phyloP scores from a whole-genome alignment of 2,329 filamentous ascomycete genomes.

The Arachnomyces sp. region DNA sequence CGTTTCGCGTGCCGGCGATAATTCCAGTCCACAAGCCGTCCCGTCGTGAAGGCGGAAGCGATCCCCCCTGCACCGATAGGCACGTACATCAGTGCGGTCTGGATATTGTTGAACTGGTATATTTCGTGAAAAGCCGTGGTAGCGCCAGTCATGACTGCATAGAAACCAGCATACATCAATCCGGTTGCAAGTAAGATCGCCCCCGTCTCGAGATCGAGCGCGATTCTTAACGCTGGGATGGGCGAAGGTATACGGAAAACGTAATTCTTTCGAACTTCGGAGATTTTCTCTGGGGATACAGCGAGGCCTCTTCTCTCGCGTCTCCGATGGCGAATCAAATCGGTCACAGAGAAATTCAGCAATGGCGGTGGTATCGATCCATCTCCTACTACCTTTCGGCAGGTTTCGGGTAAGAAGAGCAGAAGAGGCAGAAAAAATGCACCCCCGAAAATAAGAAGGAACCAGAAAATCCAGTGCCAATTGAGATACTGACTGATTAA shows the following conservation, averaged over 20 bases:
- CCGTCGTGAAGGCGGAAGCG: conserved; percentile 15
- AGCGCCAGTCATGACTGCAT: conserved; percentile 29
- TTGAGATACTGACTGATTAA: conserved; percentile 17
- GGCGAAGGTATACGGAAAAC: neutral
- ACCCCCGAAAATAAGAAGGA: conserved; percentile 20
- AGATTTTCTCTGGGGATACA: conserved; percentile 6
- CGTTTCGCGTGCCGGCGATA: conserved; percentile 6
- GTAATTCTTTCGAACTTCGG: neutral
- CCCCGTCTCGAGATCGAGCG: conserved; percentile 23
- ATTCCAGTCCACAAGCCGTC: conserved; percentile 9
- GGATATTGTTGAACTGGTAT: conserved; percentile 21
- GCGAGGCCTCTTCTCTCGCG: too few species aligned
- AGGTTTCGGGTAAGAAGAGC: conserved; percentile 25
- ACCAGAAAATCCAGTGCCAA: conserved; percentile 27
- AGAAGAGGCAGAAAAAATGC: conserved; percentile 12
- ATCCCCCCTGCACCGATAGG: conserved; percentile 21
- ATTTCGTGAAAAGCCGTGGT: conserved; percentile 27
- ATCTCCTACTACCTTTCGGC: conserved; percentile 25
- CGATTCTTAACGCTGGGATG: conserved; percentile 1
- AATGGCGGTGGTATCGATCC: conserved; percentile 15
- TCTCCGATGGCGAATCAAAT: conserved; percentile 1
- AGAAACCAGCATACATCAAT: conserved; percentile 24
- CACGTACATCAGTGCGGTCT: conserved; percentile 17
- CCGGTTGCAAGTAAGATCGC: conserved; percentile 27
- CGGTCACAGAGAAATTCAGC: conserved; percentile 8